phyloP scores from a whole-genome alignment of 2,329 filamentous ascomycete species.

The Trichoderma endophyticum region DNA sequence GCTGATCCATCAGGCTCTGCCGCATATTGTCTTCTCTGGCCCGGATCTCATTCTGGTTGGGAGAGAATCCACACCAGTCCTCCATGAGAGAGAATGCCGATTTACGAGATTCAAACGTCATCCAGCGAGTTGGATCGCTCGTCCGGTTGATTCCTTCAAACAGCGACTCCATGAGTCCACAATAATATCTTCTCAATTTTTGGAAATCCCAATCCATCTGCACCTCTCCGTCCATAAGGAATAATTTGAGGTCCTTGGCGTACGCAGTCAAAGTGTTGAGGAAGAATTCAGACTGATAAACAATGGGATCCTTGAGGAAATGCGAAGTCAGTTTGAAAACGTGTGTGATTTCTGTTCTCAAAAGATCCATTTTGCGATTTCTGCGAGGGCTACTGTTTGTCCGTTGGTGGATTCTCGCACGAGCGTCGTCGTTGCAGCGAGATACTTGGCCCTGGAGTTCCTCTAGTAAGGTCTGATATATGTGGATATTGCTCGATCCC shows the following conservation, averaged over 20 bases:
- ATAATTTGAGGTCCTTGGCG: conserved; percentile 87
- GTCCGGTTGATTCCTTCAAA: conserved; percentile 89
- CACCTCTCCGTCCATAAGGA: conserved; percentile 90
- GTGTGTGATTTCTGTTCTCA: conserved; percentile 92
- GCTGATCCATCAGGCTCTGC: conserved; percentile 77
- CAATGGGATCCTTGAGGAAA: conserved; percentile 74
- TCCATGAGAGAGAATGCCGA: conserved; percentile 97
- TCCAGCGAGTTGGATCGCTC: conserved; percentile 84
- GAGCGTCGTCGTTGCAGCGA: conserved; percentile 84
- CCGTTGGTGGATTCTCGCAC: conserved; percentile 80
- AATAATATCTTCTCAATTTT: conserved; percentile 87
- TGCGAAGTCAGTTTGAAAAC: conserved; percentile 93
- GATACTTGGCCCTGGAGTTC: conserved; percentile 83
- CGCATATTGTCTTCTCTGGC: conserved; percentile 84
- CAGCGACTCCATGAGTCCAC: conserved; percentile 85
- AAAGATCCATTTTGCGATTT: conserved; percentile 77
- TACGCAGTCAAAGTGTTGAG: conserved; percentile 85
- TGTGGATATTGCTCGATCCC: conserved; percentile 90
- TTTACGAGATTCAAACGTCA: conserved; percentile 94
- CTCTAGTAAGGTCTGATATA: conserved; percentile 87
- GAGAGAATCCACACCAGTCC: conserved; percentile 97
- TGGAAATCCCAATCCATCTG: conserved; percentile 95
- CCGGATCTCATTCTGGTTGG: conserved; percentile 79
- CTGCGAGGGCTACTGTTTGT: conserved; percentile 77
- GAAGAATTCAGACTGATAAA: conserved; percentile 86